Base-by-base conservation (phyloP, 495 filamentous ascomycete genomes). In the Xylaria palmicola region DNA sequence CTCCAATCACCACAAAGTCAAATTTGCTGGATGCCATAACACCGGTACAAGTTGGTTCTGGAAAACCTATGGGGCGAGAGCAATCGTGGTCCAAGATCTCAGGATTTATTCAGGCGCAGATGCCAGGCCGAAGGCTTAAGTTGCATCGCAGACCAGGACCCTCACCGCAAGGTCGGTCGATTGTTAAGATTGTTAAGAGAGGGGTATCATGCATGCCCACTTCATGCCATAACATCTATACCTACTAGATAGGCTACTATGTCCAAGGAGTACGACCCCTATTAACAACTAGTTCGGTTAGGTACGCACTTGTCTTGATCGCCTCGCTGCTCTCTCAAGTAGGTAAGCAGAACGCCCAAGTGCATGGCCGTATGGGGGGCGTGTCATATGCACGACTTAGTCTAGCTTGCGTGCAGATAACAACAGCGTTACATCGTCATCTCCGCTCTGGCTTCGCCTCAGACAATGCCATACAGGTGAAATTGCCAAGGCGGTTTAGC, bases 1-100 rank as follows among this genome's bases (percentile, higher is more conserved):
- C 48, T 51, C 83, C 83, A 22, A 86, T 80, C 6, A 86, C 63
- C 57, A 86, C 74, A 59, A 85, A 86, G 56, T 84, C 82, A 59
- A 77, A 85, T 9, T 52, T 65, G 6, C 30, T 30, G 27, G 48
- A 32, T 24, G 60, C 56, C 67, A 70, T 65, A 22, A 4, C 47
- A 1, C 7, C 3, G 15, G 13, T 13, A 40, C 1, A 4, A n/a
- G 1, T n/a, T 17, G 5, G 43, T 47, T 26, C 12, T 17, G 15
- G 15, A 52, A 7, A 52, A 9, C 8, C 19, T 2, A 13, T n/a
- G 13, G 8, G 6, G 4, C 62, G 44, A 72, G 70, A 15, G 68
- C 20, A 39, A 29, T 29, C 8, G 29, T 10, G 17, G 4, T 51
- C 8, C 34, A 36, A 51, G 17, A 49, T 27, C 15, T 15, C 6